Conservation (phyloP, 116 monocot genomes). For the Papilionanthe hybrid region DNA sequence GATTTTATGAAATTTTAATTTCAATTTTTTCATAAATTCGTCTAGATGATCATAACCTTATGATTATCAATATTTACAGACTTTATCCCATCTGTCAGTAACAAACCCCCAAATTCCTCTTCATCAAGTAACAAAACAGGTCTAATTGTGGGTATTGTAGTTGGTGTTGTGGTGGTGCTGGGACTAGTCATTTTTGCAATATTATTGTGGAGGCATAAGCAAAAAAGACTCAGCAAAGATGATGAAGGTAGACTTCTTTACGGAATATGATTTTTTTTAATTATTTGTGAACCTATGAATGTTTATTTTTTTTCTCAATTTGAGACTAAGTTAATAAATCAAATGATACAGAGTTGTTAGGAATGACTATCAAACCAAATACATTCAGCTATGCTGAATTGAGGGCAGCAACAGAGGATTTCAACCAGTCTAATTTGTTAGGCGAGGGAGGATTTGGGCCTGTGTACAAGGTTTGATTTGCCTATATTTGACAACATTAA, state of each 20-base stretch:
- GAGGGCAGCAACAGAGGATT: conserved; percentile 56
- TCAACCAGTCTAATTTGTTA: conserved; percentile 46
- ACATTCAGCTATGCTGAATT: conserved; percentile 69
- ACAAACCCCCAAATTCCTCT: conserved; percentile 29
- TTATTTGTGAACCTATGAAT: neutral
- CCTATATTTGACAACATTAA: neutral
- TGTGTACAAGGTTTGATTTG: conserved; percentile 51
- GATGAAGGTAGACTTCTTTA: conserved; percentile 16
- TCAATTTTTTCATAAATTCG: neutral
- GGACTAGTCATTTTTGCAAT: conserved; percentile 21
- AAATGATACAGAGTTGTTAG: conserved; percentile 40
- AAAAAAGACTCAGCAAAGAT: conserved; percentile 17
- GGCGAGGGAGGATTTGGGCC: conserved; percentile 71
- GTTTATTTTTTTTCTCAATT: neutral
- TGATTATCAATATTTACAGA: conserved; percentile 27
- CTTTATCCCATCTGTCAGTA: conserved; percentile 64
- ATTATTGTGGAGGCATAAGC: conserved; percentile 27
- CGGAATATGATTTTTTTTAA: neutral
- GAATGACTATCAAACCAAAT: conserved; percentile 31
- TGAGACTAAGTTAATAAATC: neutral
- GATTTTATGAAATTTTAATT: neutral
- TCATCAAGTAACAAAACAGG: conserved; percentile 32
- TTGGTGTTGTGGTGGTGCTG: conserved; percentile 21
- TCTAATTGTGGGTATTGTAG: conserved; percentile 31
- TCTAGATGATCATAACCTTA: neutral